Base-by-base conservation (phyloP, 805 yeast genomes). In the Sungouiella thailandica region DNA sequence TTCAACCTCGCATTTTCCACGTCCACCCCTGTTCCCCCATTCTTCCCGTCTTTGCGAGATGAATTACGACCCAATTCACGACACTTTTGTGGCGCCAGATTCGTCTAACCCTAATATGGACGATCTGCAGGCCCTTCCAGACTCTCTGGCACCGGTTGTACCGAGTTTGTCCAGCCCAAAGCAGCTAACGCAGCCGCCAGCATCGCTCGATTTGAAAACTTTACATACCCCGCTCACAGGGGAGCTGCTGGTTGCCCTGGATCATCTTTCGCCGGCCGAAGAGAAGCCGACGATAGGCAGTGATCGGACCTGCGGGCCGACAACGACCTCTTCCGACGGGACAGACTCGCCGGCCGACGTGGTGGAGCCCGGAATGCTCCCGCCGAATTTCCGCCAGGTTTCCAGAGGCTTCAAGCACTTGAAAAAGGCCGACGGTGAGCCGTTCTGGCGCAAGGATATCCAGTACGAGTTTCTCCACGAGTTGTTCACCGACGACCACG, bases 341-440 rank as follows among this genome's bases (percentile, higher is more conserved):
- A 38, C 18, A 12, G 33, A 27, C 24, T 18, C 18, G 11, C 41
- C 23, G 12, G 34, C 29, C 5, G 39, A 29, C 6, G 32, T 28
- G 19, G 30, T 18, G 16, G 25, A 29, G 10, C 35, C 53, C 10
- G 47, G 34, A 15, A 14, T 23, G 29, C 36, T 42, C 13, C 46
- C 43, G 7, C 14, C 41, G n/a, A 16, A 37, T 17, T 42, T 42
- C 32, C 40, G 40, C n/a, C n/a, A 38, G 17, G 19, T 34, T 12
- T 49, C 25, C 18, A 54, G 47, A 29, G 59, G 70, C 4, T 59
- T 67, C 17, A 65, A 84, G 28, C 88, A 81, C 56, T 57, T 90
- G 47, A 90, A 90, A 58, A 90, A 89, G 53, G 70, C 78, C 13
- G 97, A 90, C 52, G 96, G 97, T 5, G 94, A 84, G 49, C 95